phyloP scores from a whole-genome alignment of 306 rosid species.

The Vigna nakashimae region DNA sequence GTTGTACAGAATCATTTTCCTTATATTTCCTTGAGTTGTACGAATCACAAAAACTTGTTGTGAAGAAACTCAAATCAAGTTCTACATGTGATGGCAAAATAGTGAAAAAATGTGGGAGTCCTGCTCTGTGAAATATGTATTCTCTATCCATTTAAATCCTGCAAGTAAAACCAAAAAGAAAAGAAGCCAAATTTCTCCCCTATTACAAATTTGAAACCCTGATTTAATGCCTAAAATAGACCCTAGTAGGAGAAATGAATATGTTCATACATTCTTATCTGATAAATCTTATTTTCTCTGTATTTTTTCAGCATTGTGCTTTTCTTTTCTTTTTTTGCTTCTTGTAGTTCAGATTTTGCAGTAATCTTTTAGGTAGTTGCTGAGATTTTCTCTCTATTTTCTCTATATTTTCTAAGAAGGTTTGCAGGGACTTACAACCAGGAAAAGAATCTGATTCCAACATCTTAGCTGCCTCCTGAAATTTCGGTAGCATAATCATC shows the following conservation, averaged over 20 bases:
- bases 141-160: neutral
- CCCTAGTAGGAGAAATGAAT: neutral
- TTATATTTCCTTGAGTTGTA: neutral
- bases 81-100: neutral
- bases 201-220: neutral
- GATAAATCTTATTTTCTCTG: neutral
- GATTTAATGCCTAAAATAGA: neutral
- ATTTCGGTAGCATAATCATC: constrained; percentile 36
- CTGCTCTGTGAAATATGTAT: neutral
- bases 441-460: constrained; percentile 61
- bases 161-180: neutral
- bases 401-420: constrained; percentile 9
- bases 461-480: constrained; percentile 73
- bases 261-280: neutral
- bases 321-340: neutral
- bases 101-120: neutral
- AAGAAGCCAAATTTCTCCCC: neutral
- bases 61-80: neutral
- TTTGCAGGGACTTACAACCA: constrained; percentile 51
- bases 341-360: constrained; percentile 16
- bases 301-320: neutral
- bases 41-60: neutral
- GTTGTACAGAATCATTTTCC: neutral
- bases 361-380: neutral
- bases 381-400: constrained; percentile 18